Percentiles rank a stretch among this genome's conserved stretches.
Evolutionary conservation across 2,329 filamentous ascomycete genomes (phyloP).

Genomic region (Sporothrix dimorphospora): DNA sequence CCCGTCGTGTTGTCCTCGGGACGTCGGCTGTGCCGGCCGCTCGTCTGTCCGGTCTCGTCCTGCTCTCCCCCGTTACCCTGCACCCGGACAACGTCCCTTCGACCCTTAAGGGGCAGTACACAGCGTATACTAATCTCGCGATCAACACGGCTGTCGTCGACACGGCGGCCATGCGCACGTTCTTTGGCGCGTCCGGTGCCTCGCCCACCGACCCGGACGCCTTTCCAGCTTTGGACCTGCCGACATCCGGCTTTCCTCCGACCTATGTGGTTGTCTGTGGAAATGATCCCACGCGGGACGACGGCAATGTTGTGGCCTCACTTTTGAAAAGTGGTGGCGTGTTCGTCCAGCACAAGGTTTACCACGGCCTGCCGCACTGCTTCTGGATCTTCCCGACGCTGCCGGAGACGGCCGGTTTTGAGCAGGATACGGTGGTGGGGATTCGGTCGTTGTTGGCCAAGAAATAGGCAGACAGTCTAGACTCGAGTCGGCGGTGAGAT

Average conservation of each 20-base stretch:
- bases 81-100: background rate
- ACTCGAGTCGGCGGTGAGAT: background rate
- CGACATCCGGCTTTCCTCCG: background rate
- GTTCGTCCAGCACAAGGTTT: background rate
- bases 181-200: background rate
- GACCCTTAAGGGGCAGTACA: background rate
- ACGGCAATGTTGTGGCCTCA: background rate
- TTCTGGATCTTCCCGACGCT: slow-evolving; percentile 26
- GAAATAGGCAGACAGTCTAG: background rate
- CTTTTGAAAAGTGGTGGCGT: background rate
- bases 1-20: background rate
- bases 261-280: background rate
- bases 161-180: background rate
- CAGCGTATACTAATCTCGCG: background rate
- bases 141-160: slow-evolving; percentile 1
- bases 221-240: background rate
- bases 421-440: background rate
- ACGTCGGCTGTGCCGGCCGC: background rate
- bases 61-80: background rate
- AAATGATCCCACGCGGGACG: slow-evolving; percentile 2
- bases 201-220: background rate
- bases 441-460: background rate
- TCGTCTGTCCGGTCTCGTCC: background rate
- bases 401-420: background rate
- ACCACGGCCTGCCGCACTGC: slow-evolving; percentile 17